Conservation (phyloP, 257 asterid genomes). For the Parsonsia alboflavescens region DNA sequence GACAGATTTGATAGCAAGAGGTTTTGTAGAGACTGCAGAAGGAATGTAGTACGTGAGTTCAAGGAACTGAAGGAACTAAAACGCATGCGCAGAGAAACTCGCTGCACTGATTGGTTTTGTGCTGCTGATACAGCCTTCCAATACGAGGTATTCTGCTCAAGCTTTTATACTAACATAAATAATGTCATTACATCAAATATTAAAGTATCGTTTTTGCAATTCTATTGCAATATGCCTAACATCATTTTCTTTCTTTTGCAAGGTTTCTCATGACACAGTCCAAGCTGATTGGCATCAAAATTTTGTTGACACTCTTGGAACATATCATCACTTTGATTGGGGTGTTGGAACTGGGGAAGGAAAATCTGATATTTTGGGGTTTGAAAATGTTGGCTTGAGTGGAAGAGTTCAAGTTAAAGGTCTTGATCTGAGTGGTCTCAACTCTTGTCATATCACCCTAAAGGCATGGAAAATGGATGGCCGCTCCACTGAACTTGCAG, state of each 20-base stretch:
- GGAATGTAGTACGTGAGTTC: slow-evolving; percentile 94
- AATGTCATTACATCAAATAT: not conserved
- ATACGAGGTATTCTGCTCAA: slow-evolving; percentile 59
- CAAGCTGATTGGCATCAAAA: slow-evolving; percentile 92
- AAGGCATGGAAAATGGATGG: slow-evolving; percentile 92
- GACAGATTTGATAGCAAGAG: slow-evolving; percentile 96
- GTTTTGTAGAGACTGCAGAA: slow-evolving; percentile 97
- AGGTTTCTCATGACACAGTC: slow-evolving; percentile 84
- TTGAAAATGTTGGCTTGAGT: slow-evolving; percentile 86
- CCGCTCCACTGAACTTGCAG: slow-evolving; percentile 73
- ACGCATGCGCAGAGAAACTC: slow-evolving; percentile 76
- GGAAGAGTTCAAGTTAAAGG: slow-evolving; percentile 78
- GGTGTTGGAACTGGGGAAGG: slow-evolving; percentile 96
- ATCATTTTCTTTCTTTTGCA: slow-evolving; percentile 23
- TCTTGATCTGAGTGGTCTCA: slow-evolving; percentile 73
- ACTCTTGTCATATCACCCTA: slow-evolving; percentile 83
- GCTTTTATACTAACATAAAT: not conserved
- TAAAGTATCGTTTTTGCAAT: not conserved
- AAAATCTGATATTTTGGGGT: slow-evolving; percentile 83
- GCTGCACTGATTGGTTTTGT: slow-evolving; percentile 93
- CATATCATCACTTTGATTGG: slow-evolving; percentile 93
- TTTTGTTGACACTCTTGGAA: slow-evolving; percentile 63
- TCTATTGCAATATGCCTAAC: not conserved
- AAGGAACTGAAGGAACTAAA: slow-evolving; percentile 94
- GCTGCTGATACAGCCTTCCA: slow-evolving; percentile 90